Conservation (phyloP, 495 filamentous ascomycete genomes). For the Aspergillus ellipticus region DNA sequence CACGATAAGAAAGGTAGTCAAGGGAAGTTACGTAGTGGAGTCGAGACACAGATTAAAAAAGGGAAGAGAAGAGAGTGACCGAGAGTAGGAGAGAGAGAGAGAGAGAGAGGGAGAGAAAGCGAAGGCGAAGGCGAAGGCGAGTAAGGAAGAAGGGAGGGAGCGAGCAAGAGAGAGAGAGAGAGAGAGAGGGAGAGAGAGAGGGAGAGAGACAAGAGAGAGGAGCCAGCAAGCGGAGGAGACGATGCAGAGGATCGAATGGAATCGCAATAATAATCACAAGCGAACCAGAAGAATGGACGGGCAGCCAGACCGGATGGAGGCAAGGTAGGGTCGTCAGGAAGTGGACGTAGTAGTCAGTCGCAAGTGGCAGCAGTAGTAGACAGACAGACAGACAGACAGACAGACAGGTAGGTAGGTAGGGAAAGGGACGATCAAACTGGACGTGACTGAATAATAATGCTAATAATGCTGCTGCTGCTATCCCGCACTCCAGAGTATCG, state of each 20-base stretch:
- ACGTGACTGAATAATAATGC: no score
- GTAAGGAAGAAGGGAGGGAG: background rate
- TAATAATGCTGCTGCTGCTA: background rate
- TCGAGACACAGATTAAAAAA: background rate
- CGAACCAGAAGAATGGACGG: background rate
- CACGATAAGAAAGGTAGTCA: no score
- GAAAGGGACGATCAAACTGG: no score
- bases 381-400: background rate
- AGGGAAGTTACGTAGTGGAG: background rate
- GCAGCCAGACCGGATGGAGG: background rate
- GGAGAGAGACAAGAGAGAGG: no score
- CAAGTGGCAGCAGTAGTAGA: no score
- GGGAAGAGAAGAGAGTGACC: slow-evolving; percentile 4
- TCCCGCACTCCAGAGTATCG: background rate
- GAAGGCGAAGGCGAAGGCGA: slow-evolving; percentile 11
- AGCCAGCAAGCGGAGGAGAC: background rate
- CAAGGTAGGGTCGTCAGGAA: no score
- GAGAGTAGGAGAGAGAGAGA: slow-evolving; percentile 4
- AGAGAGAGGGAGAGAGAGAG: background rate
- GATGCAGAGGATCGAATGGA: background rate
- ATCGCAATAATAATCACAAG: background rate
- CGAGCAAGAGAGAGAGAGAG: background rate
- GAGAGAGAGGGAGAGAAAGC: slow-evolving; percentile 6
- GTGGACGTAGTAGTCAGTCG: no score
- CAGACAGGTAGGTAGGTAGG: background rate